Evolutionary conservation across 768 basidiomycete genomes (phyloP).

Genomic region (Xerocomellus intermedius): DNA sequence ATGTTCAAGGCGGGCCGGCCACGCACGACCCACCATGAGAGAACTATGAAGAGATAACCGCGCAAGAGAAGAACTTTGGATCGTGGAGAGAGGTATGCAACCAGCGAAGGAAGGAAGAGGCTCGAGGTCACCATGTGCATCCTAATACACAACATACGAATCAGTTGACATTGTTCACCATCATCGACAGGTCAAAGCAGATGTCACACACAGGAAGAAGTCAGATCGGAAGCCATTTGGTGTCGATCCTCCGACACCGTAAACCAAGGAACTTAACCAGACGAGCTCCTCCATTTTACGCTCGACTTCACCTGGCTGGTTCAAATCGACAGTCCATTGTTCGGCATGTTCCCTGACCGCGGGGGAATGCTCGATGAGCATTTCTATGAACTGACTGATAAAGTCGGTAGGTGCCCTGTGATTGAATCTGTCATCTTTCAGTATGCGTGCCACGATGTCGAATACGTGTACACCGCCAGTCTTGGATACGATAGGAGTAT

Average conservation of each 20-base stretch:
- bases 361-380: not conserved
- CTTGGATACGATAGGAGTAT: not conserved
- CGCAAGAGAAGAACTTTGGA: constrained; percentile 28
- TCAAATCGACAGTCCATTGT: constrained; percentile 43
- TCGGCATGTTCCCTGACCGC: constrained; percentile 25
- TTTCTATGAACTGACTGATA: constrained; percentile 19
- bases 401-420: constrained; percentile 10
- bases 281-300: constrained; percentile 62
- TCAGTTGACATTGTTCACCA: not conserved
- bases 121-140: constrained; percentile 30
- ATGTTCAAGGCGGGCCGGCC: constrained; percentile 32
- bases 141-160: not conserved
- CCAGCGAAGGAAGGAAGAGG: constrained; percentile 26
- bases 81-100: constrained; percentile 10
- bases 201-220: constrained; percentile 49
- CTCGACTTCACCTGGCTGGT: constrained; percentile 38
- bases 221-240: constrained; percentile 40
- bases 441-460: constrained; percentile 49
- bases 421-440: constrained; percentile 42
- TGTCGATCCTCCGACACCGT: constrained; percentile 55
- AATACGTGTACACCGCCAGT: constrained; percentile 35
- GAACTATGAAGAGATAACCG: constrained; percentile 23
- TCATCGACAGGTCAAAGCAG: not conserved
- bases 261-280: constrained; percentile 54
- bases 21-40: constrained; percentile 30